Base-by-base conservation (phyloP, 306 rosid species). In the Begonia loranthoides region DNA sequence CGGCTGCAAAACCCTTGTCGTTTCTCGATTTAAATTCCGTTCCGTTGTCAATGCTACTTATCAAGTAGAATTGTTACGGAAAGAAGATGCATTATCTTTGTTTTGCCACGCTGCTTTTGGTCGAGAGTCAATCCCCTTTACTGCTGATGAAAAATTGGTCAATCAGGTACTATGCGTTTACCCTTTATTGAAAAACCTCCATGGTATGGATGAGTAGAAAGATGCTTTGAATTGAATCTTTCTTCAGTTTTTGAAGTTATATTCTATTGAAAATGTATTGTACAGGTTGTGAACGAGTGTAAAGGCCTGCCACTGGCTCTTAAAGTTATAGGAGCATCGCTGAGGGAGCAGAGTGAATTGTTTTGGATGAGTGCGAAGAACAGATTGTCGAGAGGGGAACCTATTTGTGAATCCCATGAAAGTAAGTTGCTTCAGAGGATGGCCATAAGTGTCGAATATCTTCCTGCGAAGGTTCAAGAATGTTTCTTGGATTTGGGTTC, bases 51-150 rank as follows among this genome's bases (percentile, higher is more conserved):
- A 59, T 56, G 72, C 70, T 15, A 70, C 81, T 12, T 75, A 79
- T 62, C 78, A 85, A 7, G 81, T 89, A 38, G 95, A 86, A 50
- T 69, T 89, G 67, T 56, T 89, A 62, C 69, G 65, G 38, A 83
- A 76, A 58, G 73, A 74, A 51, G 87, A 79, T 59, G 90, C 97
- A 12, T 13, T 78, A 34, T 57, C 95, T 63, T 66, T 89, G 61
- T 89, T 89, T 73, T 89, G 95, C 68, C 87, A 76, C 68, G 82
- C 82, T 66, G 94, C 95, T 69, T 89, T 85, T 44, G 94, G 97
- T 16, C 84, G 82, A 54, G 73, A 68, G 50, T 76, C 85, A 2
- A 68, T 89, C 9, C 95, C 97, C 52, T 58, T 38, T 0, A 48
- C 49, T 47, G 81, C 83, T 51, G 65, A 85, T 58, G 72, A 57